Evolutionary conservation across 1,284 basidiomycete genomes (phyloP).

Genomic region (Boletus semigastroideus): DNA sequence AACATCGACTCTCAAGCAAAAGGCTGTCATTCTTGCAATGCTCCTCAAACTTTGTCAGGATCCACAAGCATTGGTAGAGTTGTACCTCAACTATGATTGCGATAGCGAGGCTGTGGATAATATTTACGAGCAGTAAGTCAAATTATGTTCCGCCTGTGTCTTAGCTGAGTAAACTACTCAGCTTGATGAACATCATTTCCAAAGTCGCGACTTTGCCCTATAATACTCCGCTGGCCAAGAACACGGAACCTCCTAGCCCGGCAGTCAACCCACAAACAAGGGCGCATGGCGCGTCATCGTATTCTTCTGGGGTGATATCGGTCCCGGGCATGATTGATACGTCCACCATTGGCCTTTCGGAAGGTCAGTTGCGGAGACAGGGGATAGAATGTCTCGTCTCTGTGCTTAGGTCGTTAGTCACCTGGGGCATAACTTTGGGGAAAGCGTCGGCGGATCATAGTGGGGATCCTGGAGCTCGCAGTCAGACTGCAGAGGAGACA

Average conservation of each 20-base stretch:
- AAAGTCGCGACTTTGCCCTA: constrained; percentile 81
- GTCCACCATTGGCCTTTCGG: constrained; percentile 67
- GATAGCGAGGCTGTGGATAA: constrained; percentile 91
- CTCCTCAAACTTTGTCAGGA: constrained; percentile 87
- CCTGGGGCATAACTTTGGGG: constrained; percentile 75
- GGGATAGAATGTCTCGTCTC: constrained; percentile 88
- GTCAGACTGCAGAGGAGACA: constrained; percentile 50
- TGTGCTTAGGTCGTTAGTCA: constrained; percentile 84
- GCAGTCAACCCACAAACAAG: constrained; percentile 55
- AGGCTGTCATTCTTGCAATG: constrained; percentile 87
- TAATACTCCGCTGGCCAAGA: constrained; percentile 50
- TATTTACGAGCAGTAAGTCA: constrained; percentile 85
- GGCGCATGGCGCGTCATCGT: constrained; percentile 45
- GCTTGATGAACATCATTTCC: constrained; percentile 91
- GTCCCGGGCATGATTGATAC: constrained; percentile 69
- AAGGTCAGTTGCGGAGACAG: constrained; percentile 83
- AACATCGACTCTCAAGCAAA: constrained; percentile 93
- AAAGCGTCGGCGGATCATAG: constrained; percentile 50
- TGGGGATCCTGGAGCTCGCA: constrained; percentile 43
- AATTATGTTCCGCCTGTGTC: constrained; percentile 3
- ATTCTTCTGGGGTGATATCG: constrained; percentile 68
- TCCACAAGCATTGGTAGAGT: constrained; percentile 93
- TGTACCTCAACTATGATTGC: constrained; percentile 98
- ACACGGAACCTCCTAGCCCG: constrained; percentile 59
- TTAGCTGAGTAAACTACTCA: constrained; percentile 32